Base-by-base conservation (phyloP, 148 eudicot genomes). In the Cornus florida region DNA sequence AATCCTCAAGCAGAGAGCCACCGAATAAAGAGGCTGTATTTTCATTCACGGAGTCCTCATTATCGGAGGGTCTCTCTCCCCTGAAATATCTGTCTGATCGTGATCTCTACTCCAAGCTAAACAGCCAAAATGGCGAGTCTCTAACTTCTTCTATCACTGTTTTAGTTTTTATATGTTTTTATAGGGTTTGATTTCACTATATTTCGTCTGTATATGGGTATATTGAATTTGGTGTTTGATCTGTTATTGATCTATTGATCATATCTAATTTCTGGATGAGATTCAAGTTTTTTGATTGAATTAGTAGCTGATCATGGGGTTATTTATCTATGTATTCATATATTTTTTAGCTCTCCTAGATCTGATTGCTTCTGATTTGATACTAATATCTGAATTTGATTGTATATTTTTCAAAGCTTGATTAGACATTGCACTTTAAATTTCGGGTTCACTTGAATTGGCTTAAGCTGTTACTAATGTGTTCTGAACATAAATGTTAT, bases 351-450 rank as follows among this genome's bases (percentile, higher is more conserved):
- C 56, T 70, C 28, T 20, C 31, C 6, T 43, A 41, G 28, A 70
- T 70, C 73, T n/a, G 56, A 41, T 70, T 72, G 73, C 53, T 70
- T 38, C 24, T 56, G 59, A 11, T 22, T 72, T 72, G 75, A 72
- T 24, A 24, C 41, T 22, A 23, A 6, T 46, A 7, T 72, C 19
- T 23, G 75, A 72, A 23, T 46, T 71, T 72, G 35, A 46, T 50
- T 8, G 1, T 16, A 50, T 48, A 20, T 5, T 24, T 72, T 56
- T 69, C 24, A 17, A n/a, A 22, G 10, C 75, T 46, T 48, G 20
- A 17, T 39, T 41, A 23, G 75, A 2, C 10, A 19, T 19, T 13
- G 73, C 6, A 11, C 20, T 22, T 72, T 7, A n/a, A 10, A 41
- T 6, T 2, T 71, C 17, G 2, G 2, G 11, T n/a, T 71, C 2